phyloP scores from a whole-genome alignment of 495 filamentous ascomycete species.

The Pseudotulostoma volvatum region DNA sequence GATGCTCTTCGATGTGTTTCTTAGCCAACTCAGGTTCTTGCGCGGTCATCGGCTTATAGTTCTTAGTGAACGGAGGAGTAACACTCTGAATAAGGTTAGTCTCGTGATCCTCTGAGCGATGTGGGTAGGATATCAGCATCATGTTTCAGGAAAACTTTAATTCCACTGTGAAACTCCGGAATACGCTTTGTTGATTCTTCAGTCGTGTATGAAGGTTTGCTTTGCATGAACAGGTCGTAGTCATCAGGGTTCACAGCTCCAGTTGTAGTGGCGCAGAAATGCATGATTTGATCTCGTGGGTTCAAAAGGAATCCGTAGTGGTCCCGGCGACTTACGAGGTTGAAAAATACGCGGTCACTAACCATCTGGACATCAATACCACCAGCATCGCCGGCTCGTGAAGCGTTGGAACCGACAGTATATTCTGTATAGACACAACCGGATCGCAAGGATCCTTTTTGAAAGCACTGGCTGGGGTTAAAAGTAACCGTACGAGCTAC shows the following conservation, averaged over 20 bases:
- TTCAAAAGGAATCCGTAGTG: not conserved
- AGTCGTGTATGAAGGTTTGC: not conserved
- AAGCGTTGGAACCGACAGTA: too few relatives aligned
- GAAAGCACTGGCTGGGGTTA: too few relatives aligned
- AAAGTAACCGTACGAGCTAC: too few relatives aligned
- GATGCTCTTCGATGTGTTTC: too few relatives aligned
- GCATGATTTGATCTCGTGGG: not conserved
- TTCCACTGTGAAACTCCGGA: not conserved
- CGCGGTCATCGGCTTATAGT: not conserved
- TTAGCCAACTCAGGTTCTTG: too few relatives aligned
- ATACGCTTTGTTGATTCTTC: not conserved
- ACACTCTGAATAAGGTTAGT: too few relatives aligned
- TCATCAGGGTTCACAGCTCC: not conserved
- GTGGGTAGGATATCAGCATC: not conserved
- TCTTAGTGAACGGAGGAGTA: not conserved
- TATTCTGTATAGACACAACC: too few relatives aligned
- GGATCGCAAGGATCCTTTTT: too few relatives aligned
- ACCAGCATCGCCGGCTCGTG: too few relatives aligned
- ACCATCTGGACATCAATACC: not conserved
- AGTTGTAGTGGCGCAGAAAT: not conserved
- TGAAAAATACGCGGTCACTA: not conserved
- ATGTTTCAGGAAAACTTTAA: not conserved
- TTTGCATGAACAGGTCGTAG: not conserved
- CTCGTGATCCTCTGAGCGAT: not conserved
- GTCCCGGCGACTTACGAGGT: not conserved